Percentiles rank a stretch among this genome's conserved stretches.
Conservation (phyloP, 2,329 filamentous ascomycete species). For the Whalleya microplaca region DNA sequence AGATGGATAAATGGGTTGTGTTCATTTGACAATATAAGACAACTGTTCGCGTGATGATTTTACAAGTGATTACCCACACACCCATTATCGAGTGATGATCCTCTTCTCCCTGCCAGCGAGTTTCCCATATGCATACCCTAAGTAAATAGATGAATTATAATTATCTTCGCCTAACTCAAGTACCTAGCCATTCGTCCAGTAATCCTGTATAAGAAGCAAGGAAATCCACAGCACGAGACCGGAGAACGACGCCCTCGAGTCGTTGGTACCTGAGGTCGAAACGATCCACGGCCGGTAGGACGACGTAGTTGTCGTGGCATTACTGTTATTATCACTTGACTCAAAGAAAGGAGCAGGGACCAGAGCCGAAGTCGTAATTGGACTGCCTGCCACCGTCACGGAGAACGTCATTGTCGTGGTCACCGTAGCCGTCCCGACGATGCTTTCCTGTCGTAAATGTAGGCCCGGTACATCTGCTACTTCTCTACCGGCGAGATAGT, state of each 20-base stretch:
- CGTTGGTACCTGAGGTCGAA: slow-evolving; percentile 19
- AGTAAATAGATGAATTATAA: slow-evolving; percentile 7
- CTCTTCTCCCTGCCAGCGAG: slow-evolving; percentile 3
- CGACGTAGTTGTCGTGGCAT: slow-evolving; percentile 16
- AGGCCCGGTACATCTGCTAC: slow-evolving; percentile 34
- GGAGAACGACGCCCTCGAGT: slow-evolving; percentile 25
- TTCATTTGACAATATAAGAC: slow-evolving; percentile 14
- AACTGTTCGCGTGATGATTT: slow-evolving; percentile 12
- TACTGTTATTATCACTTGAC: not conserved
- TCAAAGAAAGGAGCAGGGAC: slow-evolving; percentile 23
- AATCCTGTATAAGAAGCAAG: slow-evolving; percentile 31
- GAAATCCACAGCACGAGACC: slow-evolving; percentile 33
- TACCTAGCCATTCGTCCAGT: slow-evolving; percentile 31
- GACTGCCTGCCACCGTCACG: slow-evolving; percentile 16
- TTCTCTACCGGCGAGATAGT: slow-evolving; percentile 36
- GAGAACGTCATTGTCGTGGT: slow-evolving; percentile 28
- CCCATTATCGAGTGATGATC: slow-evolving; percentile 11
- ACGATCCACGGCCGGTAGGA: slow-evolving; percentile 31
- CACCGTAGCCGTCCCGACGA: slow-evolving; percentile 21
- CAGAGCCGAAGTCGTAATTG: slow-evolving; percentile 3
- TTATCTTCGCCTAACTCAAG: slow-evolving; percentile 11
- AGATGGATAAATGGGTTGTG: slow-evolving; percentile 5
- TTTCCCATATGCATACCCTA: slow-evolving; percentile 5
- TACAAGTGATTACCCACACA: slow-evolving; percentile 3
- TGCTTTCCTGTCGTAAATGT: slow-evolving; percentile 34